Base-by-base conservation (phyloP, 2,329 filamentous ascomycete species). In the Dactylellina parvicollis region DNA sequence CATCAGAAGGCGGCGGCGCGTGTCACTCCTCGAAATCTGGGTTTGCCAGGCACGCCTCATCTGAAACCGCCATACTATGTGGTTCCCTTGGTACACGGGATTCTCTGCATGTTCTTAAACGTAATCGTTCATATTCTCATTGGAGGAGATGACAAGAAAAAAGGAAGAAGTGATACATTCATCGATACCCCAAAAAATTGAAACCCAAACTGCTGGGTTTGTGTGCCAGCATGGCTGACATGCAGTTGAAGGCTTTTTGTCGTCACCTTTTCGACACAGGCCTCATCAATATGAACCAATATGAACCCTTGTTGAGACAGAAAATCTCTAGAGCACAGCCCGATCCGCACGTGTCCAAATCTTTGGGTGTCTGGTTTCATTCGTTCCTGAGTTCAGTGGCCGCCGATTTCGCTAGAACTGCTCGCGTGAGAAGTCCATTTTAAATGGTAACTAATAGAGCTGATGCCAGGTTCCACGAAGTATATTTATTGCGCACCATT, bases 361-460 rank as follows among this genome's bases (percentile, higher is more conserved):
- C 52, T 42, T 22, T 20, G n/a, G n/a, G n/a, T n/a, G 20, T 9
- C 16, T 24, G 4, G 30, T 38, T 47, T 52, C 20, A 67, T 30
- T 54, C 32, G 49, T 34, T 28, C 14, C n/a, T 12, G n/a, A n/a
- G 22, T 16, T n/a, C n/a, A n/a, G n/a, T n/a, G n/a, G n/a, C n/a
- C 49, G 62, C 62, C 62, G 62, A 67, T 67, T 67, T 67, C 62
- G 62, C 62, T 57, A 30, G 32, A 56, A n/a, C 36, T 50, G 49
- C 62, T 67, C 62, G 62, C 62, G 62, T 67, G 62, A 65, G 60
- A 30, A 47, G 5, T 55, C 57, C 57, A 20, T 62, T 61, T 42
- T n/a, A n/a, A n/a, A 14, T 52, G 22, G 44, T 34, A 46, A 57
- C 24, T 16, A 38, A n/a, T n/a, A n/a, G n/a, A n/a, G n/a, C n/a